Conservation (phyloP, 2,329 filamentous ascomycete genomes). For the Colletotrichum euphorbiae region DNA sequence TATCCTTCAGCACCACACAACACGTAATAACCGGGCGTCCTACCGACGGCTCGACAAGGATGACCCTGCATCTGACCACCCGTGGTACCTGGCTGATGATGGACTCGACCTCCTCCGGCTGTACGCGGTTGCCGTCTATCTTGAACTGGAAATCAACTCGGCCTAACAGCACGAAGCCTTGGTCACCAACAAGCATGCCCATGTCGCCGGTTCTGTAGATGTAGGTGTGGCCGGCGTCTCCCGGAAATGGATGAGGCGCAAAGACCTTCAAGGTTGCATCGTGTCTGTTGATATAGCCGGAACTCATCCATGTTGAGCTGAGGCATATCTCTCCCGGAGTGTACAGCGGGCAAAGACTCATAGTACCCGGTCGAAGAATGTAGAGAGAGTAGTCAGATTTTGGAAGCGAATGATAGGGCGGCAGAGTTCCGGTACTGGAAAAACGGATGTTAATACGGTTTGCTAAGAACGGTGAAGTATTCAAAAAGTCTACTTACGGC, state of each 20-base stretch:
- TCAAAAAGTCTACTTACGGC: neutral
- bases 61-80: neutral
- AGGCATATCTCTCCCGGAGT: neutral
- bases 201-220: constrained; percentile 12
- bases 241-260: constrained; percentile 1
- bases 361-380: neutral
- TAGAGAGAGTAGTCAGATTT: neutral
- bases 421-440: neutral
- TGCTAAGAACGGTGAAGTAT: neutral
- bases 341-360: neutral
- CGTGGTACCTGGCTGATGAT: constrained; percentile 3
- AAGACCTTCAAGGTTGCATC: constrained; percentile 10
- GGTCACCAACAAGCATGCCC: constrained; percentile 3
- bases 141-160: constrained; percentile 13
- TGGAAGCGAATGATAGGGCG: neutral
- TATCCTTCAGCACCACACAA: neutral
- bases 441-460: neutral
- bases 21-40: neutral
- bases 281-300: constrained; percentile 11
- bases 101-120: constrained; percentile 1
- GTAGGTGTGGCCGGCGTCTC: constrained; percentile 7
- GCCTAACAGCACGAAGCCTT: neutral
- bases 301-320: constrained; percentile 1
- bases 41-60: neutral
- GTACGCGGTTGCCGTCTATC: constrained; percentile 15